A percentile compares a stretch with the other conserved stretches of the same genome.
These are phyloP conservation scores for Psidium guajava DNA, from an alignment of 345 rosid species.

Conservation along the genomic window DNA sequence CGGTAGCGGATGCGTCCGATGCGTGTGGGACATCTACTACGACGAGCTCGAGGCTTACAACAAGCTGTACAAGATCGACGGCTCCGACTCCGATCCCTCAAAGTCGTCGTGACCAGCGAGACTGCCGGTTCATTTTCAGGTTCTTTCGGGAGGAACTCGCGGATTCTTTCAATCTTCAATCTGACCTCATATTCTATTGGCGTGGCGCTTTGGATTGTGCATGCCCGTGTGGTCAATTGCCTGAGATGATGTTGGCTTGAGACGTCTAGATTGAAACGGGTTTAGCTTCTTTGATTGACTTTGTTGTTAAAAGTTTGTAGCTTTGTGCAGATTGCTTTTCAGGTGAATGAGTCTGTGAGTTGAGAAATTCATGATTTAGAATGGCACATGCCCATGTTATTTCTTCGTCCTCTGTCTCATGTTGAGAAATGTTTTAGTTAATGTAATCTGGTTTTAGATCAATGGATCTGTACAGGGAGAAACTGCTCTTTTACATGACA, in stretches of 20 bases:
- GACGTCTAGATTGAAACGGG: background rate
- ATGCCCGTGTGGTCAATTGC: background rate
- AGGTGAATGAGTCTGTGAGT: background rate
- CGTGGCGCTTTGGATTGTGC: background rate
- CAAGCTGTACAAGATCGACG: constrained; percentile 17
- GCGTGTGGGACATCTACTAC: constrained; percentile 95
- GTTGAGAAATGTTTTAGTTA: background rate
- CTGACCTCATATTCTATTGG: background rate
- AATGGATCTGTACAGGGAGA: background rate
- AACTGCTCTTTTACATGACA: background rate
- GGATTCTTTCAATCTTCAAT: background rate
- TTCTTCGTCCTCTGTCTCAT: background rate
- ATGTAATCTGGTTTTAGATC: background rate
- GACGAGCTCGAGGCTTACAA: constrained; percentile 78
- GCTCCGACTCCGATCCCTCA: background rate
- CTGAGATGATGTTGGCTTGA: background rate
- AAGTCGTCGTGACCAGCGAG: background rate
- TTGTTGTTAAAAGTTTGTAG: background rate
- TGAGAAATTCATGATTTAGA: background rate
- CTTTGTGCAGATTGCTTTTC: background rate
- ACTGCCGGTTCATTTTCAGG: background rate
- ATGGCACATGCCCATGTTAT: background rate
- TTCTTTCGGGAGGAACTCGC: background rate
- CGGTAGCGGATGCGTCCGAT: constrained; percentile 86
- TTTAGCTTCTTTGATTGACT: background rate